Base-by-base conservation (phyloP, 2,329 filamentous ascomycete species). In the Neonectria magnoliae region DNA sequence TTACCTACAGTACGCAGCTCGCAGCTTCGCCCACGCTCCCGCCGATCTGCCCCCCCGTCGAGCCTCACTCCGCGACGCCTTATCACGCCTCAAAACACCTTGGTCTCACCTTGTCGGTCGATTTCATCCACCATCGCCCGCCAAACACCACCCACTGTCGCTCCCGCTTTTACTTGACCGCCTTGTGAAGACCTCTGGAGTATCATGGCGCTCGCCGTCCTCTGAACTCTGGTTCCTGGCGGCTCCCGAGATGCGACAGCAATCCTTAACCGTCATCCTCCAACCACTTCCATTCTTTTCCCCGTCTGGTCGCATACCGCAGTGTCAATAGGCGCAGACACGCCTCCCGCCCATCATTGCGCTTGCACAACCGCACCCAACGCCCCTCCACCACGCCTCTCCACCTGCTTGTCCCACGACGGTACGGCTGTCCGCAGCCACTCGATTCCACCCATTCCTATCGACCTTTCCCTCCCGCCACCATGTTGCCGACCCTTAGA, bases 211-310 rank as follows among this genome's bases (percentile, higher is more conserved):
- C 51, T 65, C 59, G 66, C 52, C 55, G 57, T 58, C 53, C 48
- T 67, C 62, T 74, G 64, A 74, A 70, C 59, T 53, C 45, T 59
- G 56, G 72, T 62, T 72, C 50, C 60, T 31, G 62, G 70, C 65
- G 66, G 68, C 68, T 71, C 62, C 58, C 72, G 64, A 59, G 55
- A 74, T 74, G 72, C 70, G 66, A 72, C 73, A 74, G 61, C 60
- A 64, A 59, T 51, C 64, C 60, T 62, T 64, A 20, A 22, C 18
- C 62, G 57, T 66, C 68, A 64, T 9, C 16, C n/a, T 51, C 67
- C 66, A 67, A 66, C 71, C 70, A 53, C 63, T 59, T 63, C 52
- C 69, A 61, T 65, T 73, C 72, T 53, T 71, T 71, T 66, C 47
- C 60, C 64, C 62, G 62, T 66, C 63, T 60, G 65, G 57, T 61